These are phyloP conservation scores for Dendrostoma leiphaemia DNA, from an alignment of 2,329 filamentous ascomycete genomes.

Conservation along the genomic window DNA sequence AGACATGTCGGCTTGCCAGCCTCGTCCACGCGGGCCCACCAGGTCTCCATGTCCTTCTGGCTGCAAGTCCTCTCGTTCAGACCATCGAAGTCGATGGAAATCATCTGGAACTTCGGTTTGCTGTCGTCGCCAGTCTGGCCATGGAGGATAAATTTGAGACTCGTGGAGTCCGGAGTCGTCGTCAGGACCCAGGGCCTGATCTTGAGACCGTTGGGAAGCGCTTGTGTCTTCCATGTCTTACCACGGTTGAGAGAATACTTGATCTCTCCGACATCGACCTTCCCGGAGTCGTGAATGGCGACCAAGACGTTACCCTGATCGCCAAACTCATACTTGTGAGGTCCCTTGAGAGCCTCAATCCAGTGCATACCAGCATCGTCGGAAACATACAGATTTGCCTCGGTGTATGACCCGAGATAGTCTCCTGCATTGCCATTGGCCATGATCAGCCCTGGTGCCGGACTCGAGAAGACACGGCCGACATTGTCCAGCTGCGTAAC, in stretches of 20 bases:
- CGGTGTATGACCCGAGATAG: constrained; percentile 64
- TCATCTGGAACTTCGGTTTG: constrained; percentile 57
- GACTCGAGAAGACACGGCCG: constrained; percentile 88
- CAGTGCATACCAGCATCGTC: constrained; percentile 88
- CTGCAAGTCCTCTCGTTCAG: constrained; percentile 79
- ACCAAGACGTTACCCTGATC: constrained; percentile 88
- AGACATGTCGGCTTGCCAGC: constrained; percentile 79
- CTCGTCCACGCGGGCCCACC: constrained; percentile 79
- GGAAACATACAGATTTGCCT: constrained; percentile 83
- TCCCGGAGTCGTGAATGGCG: constrained; percentile 72
- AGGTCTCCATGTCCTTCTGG: constrained; percentile 78
- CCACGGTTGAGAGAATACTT: constrained; percentile 88
- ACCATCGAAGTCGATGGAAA: constrained; percentile 79
- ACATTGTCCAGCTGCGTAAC: constrained; percentile 81
- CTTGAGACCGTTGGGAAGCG: constrained; percentile 65
- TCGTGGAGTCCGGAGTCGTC: constrained; percentile 89
- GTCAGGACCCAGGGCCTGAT: constrained; percentile 74
- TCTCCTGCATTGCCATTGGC: constrained; percentile 88
- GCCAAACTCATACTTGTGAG: constrained; percentile 95
- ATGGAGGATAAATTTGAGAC: constrained; percentile 82
- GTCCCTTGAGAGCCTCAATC: constrained; percentile 70
- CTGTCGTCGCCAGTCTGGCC: constrained; percentile 52
- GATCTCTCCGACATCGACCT: constrained; percentile 56
- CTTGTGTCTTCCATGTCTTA: constrained; percentile 72
- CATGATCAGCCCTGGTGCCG: constrained; percentile 90